Conservation (phyloP, 1,284 basidiomycete species). For the Malassezia globosa region DNA sequence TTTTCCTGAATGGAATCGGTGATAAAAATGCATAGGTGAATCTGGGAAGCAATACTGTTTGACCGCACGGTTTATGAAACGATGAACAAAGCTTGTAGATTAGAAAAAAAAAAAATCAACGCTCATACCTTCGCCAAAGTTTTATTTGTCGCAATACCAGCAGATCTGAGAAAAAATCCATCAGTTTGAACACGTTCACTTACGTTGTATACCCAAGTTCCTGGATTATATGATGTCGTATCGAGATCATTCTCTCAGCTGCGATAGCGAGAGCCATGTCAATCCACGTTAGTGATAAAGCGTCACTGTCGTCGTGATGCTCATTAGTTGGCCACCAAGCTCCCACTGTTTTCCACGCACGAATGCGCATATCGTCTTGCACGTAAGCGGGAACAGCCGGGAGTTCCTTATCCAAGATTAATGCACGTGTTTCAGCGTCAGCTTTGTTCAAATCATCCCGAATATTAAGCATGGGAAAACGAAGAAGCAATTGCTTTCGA, state of each 20-base stretch:
- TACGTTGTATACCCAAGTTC: conserved; percentile 75
- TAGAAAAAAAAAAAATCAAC: too few relatives aligned
- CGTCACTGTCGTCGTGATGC: conserved; percentile 20
- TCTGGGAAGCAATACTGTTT: conserved; percentile 34
- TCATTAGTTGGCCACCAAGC: conserved; percentile 17
- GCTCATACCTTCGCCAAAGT: conserved; percentile 63
- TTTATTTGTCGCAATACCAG: conserved; percentile 89
- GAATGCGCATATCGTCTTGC: conserved; percentile 47
- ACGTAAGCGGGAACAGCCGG: conserved; percentile 60
- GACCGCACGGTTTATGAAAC: conserved; percentile 36
- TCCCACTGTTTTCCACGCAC: conserved; percentile 58
- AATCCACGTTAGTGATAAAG: conserved; percentile 59
- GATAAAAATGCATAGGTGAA: conserved; percentile 30
- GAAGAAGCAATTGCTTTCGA: conserved; percentile 32
- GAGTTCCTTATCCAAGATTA: conserved; percentile 60
- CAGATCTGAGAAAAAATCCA: conserved; percentile 58
- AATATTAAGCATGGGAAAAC: conserved; percentile 58
- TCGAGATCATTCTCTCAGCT: conserved; percentile 72
- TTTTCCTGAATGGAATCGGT: conserved; percentile 48
- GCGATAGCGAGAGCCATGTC: conserved; percentile 82
- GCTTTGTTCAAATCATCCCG: conserved; percentile 17
- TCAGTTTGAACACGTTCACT: not conserved
- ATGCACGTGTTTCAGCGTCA: not conserved
- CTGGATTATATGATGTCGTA: conserved; percentile 59
- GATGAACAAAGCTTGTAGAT: conserved; percentile 50